Evolutionary conservation across 257 asterid genomes (phyloP), one percentile per base, ranked within the genome.

Genomic region (Solanum tarapatanum): DNA sequence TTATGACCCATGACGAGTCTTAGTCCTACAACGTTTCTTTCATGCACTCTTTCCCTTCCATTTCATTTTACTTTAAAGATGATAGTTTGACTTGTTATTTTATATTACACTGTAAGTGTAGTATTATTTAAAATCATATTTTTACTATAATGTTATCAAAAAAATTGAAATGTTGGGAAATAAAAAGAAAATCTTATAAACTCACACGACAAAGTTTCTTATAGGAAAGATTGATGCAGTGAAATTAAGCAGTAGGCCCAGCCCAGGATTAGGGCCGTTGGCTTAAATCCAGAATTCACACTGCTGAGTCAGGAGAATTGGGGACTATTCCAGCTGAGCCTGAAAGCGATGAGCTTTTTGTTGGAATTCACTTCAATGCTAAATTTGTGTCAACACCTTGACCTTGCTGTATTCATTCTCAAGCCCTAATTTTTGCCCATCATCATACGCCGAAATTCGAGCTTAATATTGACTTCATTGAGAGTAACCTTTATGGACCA

Each of bases 331-430:
- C 92, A 88, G 89, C 88, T 43, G 39, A 26, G 86, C 84, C 64
- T 90, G 92, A 88, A 83, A 90, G 88, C 82, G 90, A 86, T 88
- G 14, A 86, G 6, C 0, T 23, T 16, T 74, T 89, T 86, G 88
- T 75, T 76, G 69, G 79, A 75, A 55, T 73, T 28, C 86, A 87
- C 76, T 82, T 86, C 13, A 74, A 90, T 90, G 55, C 66, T 32
- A 33, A 12, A 14, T 24, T 33, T 55, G 62, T 80, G 24, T 69
- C 86, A 73, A 74, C 83, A 64, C 19, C 85, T 87, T 72, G 26
- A 64, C 41, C 82, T 87, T 28, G 13, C 8, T 17, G 7, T 74
- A 68, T 68, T 83, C 58, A 58, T 55, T 84, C 45, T 84, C 82
- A 36, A 84, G 55, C 10, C 48, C 48, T 35, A 17, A 73, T 73